Evolutionary conservation across 2,329 filamentous ascomycete species (phyloP).

Genomic region (Verticillium nonalfalfae): DNA sequence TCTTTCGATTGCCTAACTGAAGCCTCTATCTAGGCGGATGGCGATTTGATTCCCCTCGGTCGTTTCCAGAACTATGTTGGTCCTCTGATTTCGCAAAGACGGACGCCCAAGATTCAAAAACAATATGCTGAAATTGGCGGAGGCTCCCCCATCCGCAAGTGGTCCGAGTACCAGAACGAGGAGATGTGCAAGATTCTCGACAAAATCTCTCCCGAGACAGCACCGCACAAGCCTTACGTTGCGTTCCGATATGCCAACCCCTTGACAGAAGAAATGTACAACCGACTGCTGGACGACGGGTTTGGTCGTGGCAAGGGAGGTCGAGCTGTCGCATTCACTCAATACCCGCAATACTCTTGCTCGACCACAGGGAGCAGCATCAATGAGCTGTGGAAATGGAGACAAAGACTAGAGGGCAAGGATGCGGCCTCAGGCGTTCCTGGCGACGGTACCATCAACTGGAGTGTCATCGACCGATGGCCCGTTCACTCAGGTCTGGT

Average conservation of each 20-base stretch:
- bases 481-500: slow-evolving; percentile 85
- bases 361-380: slow-evolving; percentile 93
- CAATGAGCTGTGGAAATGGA: slow-evolving; percentile 98
- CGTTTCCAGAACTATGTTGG: slow-evolving; percentile 87
- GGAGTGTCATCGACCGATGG: slow-evolving; percentile 99
- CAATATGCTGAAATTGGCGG: slow-evolving; percentile 95
- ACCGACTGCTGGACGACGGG: slow-evolving; percentile 74
- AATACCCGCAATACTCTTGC: slow-evolving; percentile 98
- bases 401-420: slow-evolving; percentile 79
- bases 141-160: slow-evolving; percentile 95
- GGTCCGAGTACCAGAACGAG: slow-evolving; percentile 88
- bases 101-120: slow-evolving; percentile 94
- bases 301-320: slow-evolving; percentile 89
- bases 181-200: slow-evolving; percentile 99
- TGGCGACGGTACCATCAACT: slow-evolving; percentile 68
- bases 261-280: slow-evolving; percentile 91
- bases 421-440: slow-evolving; percentile 43
- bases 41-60: slow-evolving; percentile 90
- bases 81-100: slow-evolving; percentile 74
- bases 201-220: slow-evolving; percentile 82
- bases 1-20: background rate
- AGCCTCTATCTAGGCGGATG: slow-evolving; percentile 62
- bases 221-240: slow-evolving; percentile 95
- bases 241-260: slow-evolving; percentile 94
- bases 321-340: slow-evolving; percentile 91